A percentile compares a stretch with the other conserved stretches of the same genome.
Conservation (phyloP, 768 basidiomycete genomes). For the Thelephora ganbajun region DNA sequence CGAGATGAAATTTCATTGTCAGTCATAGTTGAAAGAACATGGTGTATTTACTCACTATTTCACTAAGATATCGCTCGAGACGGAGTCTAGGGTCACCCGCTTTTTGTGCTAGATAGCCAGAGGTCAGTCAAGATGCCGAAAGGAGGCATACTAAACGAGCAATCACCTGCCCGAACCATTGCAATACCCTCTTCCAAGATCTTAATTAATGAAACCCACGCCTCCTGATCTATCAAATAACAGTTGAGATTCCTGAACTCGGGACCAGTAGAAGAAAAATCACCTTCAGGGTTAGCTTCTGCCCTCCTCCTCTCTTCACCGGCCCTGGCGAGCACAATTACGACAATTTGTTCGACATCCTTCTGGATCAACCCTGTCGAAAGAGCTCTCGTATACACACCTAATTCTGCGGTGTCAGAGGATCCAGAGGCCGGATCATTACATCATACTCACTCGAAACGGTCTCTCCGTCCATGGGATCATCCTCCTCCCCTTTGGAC, state of each 20-base stretch:
- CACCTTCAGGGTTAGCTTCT: constrained; percentile 32
- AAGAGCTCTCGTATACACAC: constrained; percentile 43
- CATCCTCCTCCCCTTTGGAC: constrained; percentile 22
- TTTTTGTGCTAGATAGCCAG: constrained; percentile 31
- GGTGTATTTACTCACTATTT: constrained; percentile 40
- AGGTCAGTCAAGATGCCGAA: neutral
- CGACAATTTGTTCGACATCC: constrained; percentile 52
- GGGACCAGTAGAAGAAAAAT: constrained; percentile 1
- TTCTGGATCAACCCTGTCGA: constrained; percentile 36
- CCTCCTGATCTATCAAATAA: constrained; percentile 26
- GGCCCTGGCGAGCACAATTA: constrained; percentile 48
- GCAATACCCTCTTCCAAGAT: constrained; percentile 51
- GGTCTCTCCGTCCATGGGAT: constrained; percentile 8
- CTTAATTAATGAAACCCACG: constrained; percentile 36
- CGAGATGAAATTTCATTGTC: neutral
- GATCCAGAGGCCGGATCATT: neutral
- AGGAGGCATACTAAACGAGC: neutral
- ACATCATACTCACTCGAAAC: neutral
- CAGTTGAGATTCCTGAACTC: constrained; percentile 1
- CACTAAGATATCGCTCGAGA: constrained; percentile 72
- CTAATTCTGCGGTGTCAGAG: constrained; percentile 18
- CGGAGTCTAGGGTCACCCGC: constrained; percentile 64
- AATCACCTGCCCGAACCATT: constrained; percentile 44
- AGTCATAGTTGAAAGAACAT: neutral
- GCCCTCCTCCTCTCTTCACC: constrained; percentile 46